Evolutionary conservation across 2,329 filamentous ascomycete genomes (phyloP).

Genomic region (Fusarium annulatum): DNA sequence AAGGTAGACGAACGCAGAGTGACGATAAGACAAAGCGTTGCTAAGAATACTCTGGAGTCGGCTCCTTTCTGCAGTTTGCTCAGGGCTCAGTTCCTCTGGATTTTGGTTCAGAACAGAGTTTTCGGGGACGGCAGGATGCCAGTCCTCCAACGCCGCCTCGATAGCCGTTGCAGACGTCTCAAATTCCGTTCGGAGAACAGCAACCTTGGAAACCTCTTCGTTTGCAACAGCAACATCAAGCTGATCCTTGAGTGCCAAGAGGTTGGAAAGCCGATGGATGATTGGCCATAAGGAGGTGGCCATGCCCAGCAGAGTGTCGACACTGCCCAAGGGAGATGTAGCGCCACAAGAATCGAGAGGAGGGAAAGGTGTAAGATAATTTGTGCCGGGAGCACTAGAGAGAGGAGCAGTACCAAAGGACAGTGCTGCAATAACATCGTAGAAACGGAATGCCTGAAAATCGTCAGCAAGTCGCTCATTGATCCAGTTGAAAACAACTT

Average conservation of each 20-base stretch:
- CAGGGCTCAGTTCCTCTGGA: constrained; percentile 39
- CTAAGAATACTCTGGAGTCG: constrained; percentile 66
- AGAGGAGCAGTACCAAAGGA: constrained; percentile 70
- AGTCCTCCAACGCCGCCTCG: constrained; percentile 64
- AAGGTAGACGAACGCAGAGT: constrained; percentile 68
- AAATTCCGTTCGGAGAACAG: constrained; percentile 62
- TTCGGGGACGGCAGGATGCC: constrained; percentile 64
- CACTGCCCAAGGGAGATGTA: constrained; percentile 61
- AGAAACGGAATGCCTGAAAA: constrained; percentile 70
- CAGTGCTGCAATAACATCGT: constrained; percentile 72
- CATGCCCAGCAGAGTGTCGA: constrained; percentile 70
- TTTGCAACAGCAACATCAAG: constrained; percentile 58
- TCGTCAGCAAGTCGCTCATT: not conserved
- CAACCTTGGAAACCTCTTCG: constrained; percentile 57
- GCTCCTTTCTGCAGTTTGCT: constrained; percentile 50
- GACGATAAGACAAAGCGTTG: constrained; percentile 70
- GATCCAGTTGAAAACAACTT: constrained; percentile 31
- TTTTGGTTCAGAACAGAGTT: constrained; percentile 44
- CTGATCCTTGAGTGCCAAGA: constrained; percentile 64
- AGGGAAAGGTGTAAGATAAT: constrained; percentile 59
- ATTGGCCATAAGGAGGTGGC: constrained; percentile 72
- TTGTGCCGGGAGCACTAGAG: constrained; percentile 60
- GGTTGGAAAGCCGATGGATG: constrained; percentile 68
- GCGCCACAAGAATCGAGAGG: constrained; percentile 57
- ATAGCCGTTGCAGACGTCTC: constrained; percentile 65